phyloP scores from a whole-genome alignment of 805 yeast species.

The Kodamaea lidongshanica region DNA sequence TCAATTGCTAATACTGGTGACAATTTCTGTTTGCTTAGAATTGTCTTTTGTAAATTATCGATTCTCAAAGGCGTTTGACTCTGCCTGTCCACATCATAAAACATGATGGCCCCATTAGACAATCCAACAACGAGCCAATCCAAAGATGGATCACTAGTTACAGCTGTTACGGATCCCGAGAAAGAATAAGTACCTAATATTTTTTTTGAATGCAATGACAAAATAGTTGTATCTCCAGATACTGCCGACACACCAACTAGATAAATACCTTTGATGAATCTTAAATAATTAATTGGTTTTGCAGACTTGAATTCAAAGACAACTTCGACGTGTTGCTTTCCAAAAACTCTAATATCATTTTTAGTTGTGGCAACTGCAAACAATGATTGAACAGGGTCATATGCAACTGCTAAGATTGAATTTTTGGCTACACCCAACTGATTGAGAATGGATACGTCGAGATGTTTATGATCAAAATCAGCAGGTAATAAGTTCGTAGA shows the following conservation, averaged over 20 bases:
- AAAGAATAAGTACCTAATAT: constrained; percentile 56
- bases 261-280: constrained; percentile 76
- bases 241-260: constrained; percentile 62
- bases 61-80: constrained; percentile 57
- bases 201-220: constrained; percentile 61
- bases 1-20: constrained; percentile 64
- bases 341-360: constrained; percentile 72
- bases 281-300: constrained; percentile 47
- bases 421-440: constrained; percentile 47
- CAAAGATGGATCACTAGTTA: constrained; percentile 77
- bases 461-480: constrained; percentile 26
- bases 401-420: constrained; percentile 59
- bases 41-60: constrained; percentile 60
- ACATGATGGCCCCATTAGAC: constrained; percentile 63
- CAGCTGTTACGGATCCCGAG: constrained; percentile 59
- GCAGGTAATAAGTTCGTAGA: constrained; percentile 25
- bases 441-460: constrained; percentile 21
- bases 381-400: constrained; percentile 83
- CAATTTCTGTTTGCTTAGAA: constrained; percentile 49
- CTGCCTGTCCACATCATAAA: constrained; percentile 80
- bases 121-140: constrained; percentile 85
- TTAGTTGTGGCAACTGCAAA: constrained; percentile 71
- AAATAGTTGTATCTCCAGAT: constrained; percentile 54
- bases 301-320: constrained; percentile 49
- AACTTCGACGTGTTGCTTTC: constrained; percentile 75